These are phyloP conservation scores for Moniliophthora roreri DNA, from an alignment of 1,284 basidiomycete genomes.

Conservation along the genomic window DNA sequence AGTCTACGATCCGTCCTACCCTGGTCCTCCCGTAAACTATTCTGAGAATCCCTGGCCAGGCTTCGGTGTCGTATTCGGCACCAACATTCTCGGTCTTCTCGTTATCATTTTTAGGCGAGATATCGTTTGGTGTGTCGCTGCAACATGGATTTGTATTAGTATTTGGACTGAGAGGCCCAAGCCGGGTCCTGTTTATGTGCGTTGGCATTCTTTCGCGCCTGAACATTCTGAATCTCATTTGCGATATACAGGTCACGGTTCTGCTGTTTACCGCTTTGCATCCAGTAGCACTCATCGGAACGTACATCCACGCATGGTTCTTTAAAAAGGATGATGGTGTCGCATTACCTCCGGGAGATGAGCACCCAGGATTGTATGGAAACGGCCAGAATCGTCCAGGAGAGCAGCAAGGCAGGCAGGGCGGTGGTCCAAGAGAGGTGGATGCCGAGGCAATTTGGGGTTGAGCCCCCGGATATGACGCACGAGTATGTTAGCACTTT, in stretches of 20 bases:
- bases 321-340: conserved; percentile 30
- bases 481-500: not conserved
- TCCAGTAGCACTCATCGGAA: conserved; percentile 49
- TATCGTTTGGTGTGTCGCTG: conserved; percentile 69
- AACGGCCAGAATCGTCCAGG: conserved; percentile 7
- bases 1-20: conserved; percentile 38
- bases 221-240: conserved; percentile 4
- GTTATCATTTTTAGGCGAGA: conserved; percentile 58
- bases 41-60: conserved; percentile 57
- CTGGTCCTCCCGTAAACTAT: conserved; percentile 44
- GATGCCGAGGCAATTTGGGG: conserved; percentile 29
- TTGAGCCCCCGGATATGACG: not conserved
- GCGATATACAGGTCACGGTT: conserved; percentile 43
- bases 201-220: not conserved
- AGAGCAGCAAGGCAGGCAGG: conserved; percentile 11
- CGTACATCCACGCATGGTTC: conserved; percentile 37
- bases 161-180: conserved; percentile 63
- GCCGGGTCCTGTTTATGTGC: conserved; percentile 59
- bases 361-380: conserved; percentile 21
- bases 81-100: conserved; percentile 58
- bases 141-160: conserved; percentile 67
- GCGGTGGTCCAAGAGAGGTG: conserved; percentile 33
- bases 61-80: conserved; percentile 57
- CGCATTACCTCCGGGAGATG: conserved; percentile 42
- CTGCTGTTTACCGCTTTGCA: conserved; percentile 61